phyloP scores from a whole-genome alignment of 305 asterid genomes.

The Fraxinus floribunda region DNA sequence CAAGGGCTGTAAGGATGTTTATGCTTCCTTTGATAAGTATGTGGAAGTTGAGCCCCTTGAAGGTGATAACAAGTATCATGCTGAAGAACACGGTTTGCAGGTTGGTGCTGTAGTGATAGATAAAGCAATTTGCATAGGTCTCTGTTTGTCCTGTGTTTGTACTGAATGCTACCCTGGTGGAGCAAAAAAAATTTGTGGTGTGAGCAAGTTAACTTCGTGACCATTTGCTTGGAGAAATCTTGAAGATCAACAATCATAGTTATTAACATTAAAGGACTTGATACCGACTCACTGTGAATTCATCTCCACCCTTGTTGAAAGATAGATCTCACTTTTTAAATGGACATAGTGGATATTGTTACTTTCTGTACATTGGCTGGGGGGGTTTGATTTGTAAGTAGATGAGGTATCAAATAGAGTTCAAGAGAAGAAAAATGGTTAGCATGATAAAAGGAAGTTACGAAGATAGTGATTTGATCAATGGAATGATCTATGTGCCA shows the following conservation, averaged over 20 bases:
- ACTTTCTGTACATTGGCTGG: background rate
- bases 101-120: conserved; percentile 34
- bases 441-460: background rate
- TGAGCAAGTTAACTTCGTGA: background rate
- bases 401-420: background rate
- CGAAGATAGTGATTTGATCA: background rate
- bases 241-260: background rate
- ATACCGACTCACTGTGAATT: background rate
- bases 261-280: background rate
- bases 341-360: background rate
- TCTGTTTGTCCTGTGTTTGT: conserved; percentile 9
- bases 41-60: conserved; percentile 97
- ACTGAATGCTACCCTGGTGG: background rate
- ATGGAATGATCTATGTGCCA: background rate
- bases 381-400: background rate
- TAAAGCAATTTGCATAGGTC: conserved; percentile 13
- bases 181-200: background rate
- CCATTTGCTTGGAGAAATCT: background rate
- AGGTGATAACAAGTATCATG: conserved; percentile 92
- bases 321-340: background rate
- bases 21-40: conserved; percentile 93
- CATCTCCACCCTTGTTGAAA: background rate
- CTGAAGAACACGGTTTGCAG: conserved; percentile 95
- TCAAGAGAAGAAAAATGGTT: background rate
- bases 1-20: conserved; percentile 89